Conservation (phyloP, 257 asterid species). For the Fraxinus anomala region DNA sequence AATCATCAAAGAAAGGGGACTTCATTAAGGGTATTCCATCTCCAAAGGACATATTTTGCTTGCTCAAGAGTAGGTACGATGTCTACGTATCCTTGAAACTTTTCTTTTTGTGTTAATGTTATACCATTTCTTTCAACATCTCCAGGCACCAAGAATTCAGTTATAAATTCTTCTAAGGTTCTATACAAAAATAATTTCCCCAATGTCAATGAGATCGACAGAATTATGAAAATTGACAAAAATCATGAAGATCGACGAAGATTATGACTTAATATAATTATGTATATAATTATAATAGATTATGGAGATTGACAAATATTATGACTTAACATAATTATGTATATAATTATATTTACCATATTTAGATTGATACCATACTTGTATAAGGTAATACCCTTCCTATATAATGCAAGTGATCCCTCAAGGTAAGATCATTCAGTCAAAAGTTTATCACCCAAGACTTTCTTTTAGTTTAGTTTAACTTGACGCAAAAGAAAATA, state of each 20-base stretch:
- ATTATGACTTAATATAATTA: no score
- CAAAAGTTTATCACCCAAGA: neutral
- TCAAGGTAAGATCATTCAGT: no score
- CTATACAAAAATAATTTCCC: neutral
- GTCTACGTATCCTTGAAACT: neutral
- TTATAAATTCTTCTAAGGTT: neutral
- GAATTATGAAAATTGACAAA: no score
- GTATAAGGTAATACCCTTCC: no score
- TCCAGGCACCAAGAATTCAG: neutral
- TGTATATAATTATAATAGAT: no score
- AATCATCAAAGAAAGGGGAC: constrained; percentile 3
- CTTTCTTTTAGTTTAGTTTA: neutral
- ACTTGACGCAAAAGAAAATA: neutral
- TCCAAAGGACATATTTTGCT: constrained; percentile 41
- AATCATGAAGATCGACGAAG: no score
- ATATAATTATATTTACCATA: no score
- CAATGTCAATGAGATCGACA: no score
- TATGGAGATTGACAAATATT: no score
- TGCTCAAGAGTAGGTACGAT: constrained; percentile 52
- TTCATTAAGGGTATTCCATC: constrained; percentile 31
- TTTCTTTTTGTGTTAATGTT: neutral
- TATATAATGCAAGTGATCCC: no score
- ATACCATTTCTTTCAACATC: neutral
- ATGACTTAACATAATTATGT: no score
- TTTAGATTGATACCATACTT: no score